These are phyloP conservation scores for Oryza rufipogon DNA, from an alignment of 176 grass and related monocot genomes.

Conservation along the genomic window DNA sequence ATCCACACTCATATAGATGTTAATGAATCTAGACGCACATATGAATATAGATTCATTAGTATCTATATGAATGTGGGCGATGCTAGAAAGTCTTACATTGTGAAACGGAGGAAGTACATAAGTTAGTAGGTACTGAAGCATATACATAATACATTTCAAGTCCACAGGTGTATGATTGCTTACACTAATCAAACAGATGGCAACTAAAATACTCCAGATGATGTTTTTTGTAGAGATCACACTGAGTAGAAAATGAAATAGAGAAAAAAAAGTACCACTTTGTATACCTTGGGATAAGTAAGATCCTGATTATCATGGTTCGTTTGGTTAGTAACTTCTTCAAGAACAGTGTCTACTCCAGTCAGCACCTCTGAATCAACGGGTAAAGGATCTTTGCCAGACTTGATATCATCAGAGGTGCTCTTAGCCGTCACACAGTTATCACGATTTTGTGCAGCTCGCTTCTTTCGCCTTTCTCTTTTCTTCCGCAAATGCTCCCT, in stretches of 20 bases:
- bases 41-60: too few species aligned
- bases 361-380: conserved; percentile 22
- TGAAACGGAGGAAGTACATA: background rate
- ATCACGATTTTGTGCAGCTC: conserved; percentile 36
- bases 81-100: too few species aligned
- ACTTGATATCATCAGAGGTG: conserved; percentile 26
- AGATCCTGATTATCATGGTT: conserved; percentile 35
- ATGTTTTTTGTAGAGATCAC: background rate
- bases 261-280: conserved; percentile 16
- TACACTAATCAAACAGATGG: background rate
- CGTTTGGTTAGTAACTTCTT: conserved; percentile 54
- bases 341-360: conserved; percentile 42
- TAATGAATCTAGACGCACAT: too few species aligned
- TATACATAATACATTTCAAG: background rate
- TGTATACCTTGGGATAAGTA: conserved; percentile 40
- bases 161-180: background rate
- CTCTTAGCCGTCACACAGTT: conserved; percentile 37
- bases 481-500: conserved; percentile 66
- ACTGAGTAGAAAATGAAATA: conserved; percentile 16
- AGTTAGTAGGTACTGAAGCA: background rate
- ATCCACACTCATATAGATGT: too few species aligned
- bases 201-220: background rate
- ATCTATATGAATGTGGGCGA: too few species aligned
- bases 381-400: conserved; percentile 44
- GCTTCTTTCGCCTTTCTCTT: conserved; percentile 50